A percentile compares a stretch with the other conserved stretches of the same genome.
Evolutionary conservation across 1,284 basidiomycete species (phyloP).

Genomic region (Cryptococcus floricola): DNA sequence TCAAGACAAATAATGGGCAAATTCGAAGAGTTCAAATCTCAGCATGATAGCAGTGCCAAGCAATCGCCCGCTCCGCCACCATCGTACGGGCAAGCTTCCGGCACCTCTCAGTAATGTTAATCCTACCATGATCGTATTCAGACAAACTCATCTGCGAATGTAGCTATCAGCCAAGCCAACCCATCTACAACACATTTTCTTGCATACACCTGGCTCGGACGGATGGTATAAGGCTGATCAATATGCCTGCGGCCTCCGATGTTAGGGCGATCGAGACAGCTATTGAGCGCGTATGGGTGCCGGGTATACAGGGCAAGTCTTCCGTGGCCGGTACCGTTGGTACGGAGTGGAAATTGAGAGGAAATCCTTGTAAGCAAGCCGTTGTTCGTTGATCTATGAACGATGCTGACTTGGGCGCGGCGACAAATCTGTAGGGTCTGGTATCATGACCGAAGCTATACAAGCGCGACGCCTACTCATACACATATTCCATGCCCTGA

Average conservation of each 20-base stretch:
- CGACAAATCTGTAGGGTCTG: slow-evolving; percentile 24
- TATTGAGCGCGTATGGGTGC: slow-evolving; percentile 27
- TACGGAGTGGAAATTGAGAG: slow-evolving; percentile 38
- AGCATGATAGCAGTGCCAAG: background rate
- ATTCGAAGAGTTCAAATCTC: slow-evolving; percentile 6
- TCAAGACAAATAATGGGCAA: slow-evolving; percentile 4
- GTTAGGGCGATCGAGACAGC: slow-evolving; percentile 19
- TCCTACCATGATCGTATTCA: no score
- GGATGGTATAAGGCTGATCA: slow-evolving; percentile 26
- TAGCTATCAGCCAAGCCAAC: no score
- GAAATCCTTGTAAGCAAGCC: slow-evolving; percentile 33
- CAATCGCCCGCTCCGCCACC: background rate
- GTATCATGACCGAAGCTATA: slow-evolving; percentile 32
- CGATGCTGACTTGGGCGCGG: background rate
- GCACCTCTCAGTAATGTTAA: background rate
- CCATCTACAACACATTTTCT: slow-evolving; percentile 18
- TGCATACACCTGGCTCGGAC: slow-evolving; percentile 23
- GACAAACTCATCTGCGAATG: no score
- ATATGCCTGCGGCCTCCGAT: slow-evolving; percentile 15
- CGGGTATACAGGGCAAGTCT: slow-evolving; percentile 22
- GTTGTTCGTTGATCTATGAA: background rate
- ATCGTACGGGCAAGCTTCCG: background rate
- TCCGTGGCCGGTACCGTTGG: background rate
- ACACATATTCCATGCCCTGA: slow-evolving; percentile 34
- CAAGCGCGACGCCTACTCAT: slow-evolving; percentile 32